phyloP scores from a whole-genome alignment of 305 asterid species.

The Plantago coronopus region DNA sequence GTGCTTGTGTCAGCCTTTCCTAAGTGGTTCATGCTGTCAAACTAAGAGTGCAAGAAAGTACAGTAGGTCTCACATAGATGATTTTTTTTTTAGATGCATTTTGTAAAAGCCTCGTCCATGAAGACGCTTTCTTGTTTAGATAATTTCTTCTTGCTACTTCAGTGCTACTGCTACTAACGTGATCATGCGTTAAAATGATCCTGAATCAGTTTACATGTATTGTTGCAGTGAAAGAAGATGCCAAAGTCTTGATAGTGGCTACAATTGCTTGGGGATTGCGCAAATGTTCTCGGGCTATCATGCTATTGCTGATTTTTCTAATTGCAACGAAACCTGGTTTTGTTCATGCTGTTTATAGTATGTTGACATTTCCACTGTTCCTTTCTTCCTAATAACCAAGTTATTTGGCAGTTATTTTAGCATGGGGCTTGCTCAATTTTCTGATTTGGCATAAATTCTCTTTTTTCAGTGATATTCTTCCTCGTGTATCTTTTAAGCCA shows the following conservation, averaged over 20 bases:
- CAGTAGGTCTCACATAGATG: background rate
- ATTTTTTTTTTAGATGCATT: background rate
- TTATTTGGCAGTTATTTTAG: constrained; percentile 10
- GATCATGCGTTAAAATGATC: constrained; percentile 10
- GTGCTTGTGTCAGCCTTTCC: background rate
- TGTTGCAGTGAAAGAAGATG: constrained; percentile 83
- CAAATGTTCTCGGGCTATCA: constrained; percentile 89
- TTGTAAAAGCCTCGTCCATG: background rate
- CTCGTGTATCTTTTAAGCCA: constrained; percentile 85
- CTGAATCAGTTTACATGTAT: constrained; percentile 23
- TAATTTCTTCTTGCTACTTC: background rate
- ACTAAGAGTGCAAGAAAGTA: background rate
- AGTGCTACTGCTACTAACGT: background rate
- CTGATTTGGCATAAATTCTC: constrained; percentile 30
- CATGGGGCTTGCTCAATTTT: constrained; percentile 24
- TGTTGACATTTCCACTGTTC: constrained; percentile 31
- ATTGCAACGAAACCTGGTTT: constrained; percentile 93
- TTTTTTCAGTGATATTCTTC: constrained; percentile 90
- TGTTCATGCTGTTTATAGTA: constrained; percentile 91
- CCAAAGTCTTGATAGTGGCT: constrained; percentile 90
- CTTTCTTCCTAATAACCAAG: constrained; percentile 7
- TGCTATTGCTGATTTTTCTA: constrained; percentile 80
- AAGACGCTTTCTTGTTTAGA: background rate
- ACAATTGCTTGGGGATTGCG: constrained; percentile 98
- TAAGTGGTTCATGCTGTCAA: background rate